Evolutionary conservation across 1,139 yeast species (phyloP).

Genomic region (Pichia sp.): DNA sequence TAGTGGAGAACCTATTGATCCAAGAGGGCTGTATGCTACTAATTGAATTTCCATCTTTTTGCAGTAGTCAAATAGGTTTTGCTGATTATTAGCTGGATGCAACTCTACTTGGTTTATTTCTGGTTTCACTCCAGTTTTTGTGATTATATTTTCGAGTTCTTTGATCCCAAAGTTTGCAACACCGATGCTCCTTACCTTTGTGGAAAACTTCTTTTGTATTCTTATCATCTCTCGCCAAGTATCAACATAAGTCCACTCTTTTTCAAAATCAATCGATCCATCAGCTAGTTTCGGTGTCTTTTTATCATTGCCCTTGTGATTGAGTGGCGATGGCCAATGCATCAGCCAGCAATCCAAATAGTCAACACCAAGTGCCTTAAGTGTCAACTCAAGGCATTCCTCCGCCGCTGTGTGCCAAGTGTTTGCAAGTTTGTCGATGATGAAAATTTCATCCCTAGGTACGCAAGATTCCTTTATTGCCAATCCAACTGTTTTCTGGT

Average conservation of each 20-base stretch:
- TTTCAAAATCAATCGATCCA: conserved; percentile 21
- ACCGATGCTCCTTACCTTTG: conserved; percentile 47
- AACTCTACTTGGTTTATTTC: conserved; percentile 52
- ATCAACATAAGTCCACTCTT: conserved; percentile 26
- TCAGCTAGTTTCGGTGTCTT: conserved; percentile 15
- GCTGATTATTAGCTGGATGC: conserved; percentile 36
- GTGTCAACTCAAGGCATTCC: conserved; percentile 22
- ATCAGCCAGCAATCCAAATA: conserved; percentile 41
- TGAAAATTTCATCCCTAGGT: conserved; percentile 51
- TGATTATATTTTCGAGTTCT: conserved; percentile 39
- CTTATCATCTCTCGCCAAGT: conserved; percentile 44
- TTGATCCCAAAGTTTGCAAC: conserved; percentile 50
- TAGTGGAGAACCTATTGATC: conserved; percentile 48
- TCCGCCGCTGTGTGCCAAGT: conserved; percentile 15
- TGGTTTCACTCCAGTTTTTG: conserved; percentile 40
- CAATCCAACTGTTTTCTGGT: conserved; percentile 60
- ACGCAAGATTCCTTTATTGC: conserved; percentile 44
- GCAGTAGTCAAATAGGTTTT: conserved; percentile 38
- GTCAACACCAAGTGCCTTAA: conserved; percentile 32
- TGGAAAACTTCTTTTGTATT: conserved; percentile 29
- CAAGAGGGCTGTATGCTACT: conserved; percentile 57
- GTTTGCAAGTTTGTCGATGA: conserved; percentile 29
- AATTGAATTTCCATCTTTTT: conserved; percentile 37
- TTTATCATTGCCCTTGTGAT: conserved; percentile 19
- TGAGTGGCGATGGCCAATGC: conserved; percentile 39